Conservation (phyloP, 176 grass and related monocot genomes). For the Triticum dicoccoides region DNA sequence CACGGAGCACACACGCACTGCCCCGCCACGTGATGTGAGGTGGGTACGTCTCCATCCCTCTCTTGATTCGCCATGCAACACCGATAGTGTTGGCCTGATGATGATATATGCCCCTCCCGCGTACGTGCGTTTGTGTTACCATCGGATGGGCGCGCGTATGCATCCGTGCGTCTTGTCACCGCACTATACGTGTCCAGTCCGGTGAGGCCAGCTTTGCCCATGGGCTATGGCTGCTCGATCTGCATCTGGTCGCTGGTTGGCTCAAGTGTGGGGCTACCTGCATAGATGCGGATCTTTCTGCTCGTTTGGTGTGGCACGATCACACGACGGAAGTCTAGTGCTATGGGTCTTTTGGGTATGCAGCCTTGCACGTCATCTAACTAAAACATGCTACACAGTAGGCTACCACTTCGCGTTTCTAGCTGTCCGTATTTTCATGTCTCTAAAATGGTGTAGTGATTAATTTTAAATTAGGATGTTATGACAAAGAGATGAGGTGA, state of each 20-base stretch:
- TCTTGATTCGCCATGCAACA: neutral
- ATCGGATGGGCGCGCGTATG: neutral
- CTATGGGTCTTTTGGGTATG: no score
- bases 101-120: neutral
- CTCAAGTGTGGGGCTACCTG: neutral
- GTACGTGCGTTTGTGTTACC: neutral
- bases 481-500: neutral
- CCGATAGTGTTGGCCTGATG: neutral
- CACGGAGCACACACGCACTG: neutral
- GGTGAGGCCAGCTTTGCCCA: neutral
- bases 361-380: neutral
- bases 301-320: no score
- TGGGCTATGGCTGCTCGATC: neutral
- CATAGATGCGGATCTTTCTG: no score
- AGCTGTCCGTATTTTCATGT: neutral
- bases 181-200: constrained; percentile 1
- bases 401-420: neutral
- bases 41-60: neutral
- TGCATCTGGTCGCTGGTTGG: neutral
- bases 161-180: neutral
- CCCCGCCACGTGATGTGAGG: constrained; percentile 11
- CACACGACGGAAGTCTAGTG: no score
- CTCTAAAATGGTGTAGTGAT: neutral
- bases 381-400: neutral
- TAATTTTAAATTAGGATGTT: neutral